Evolutionary conservation across 305 asterid species (phyloP).

Genomic region (Plantago coronopus): DNA sequence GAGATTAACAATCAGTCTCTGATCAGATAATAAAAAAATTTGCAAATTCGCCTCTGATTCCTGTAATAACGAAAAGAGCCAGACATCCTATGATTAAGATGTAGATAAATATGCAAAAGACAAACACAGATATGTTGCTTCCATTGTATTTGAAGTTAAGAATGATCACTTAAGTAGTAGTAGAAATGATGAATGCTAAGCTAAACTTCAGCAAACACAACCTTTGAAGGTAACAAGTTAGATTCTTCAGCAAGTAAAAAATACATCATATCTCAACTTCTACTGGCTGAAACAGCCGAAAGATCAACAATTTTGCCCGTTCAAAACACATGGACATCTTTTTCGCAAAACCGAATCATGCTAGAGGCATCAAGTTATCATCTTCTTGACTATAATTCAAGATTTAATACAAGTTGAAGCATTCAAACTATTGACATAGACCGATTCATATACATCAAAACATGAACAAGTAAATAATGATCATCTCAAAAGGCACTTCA

Average conservation of each 20-base stretch:
- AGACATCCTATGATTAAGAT: neutral
- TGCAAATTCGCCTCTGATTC: neutral
- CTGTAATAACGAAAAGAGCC: neutral
- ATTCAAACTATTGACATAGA: too few relatives aligned
- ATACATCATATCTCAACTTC: neutral
- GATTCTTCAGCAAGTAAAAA: neutral
- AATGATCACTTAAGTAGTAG: too few relatives aligned
- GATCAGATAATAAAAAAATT: conserved; percentile 8
- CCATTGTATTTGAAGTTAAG: neutral
- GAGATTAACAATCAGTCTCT: neutral
- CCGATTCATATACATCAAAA: too few relatives aligned
- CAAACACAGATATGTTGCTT: neutral
- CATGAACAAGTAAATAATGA: neutral
- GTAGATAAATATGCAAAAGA: neutral
- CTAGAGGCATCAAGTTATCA: too few relatives aligned
- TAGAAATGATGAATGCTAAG: too few relatives aligned
- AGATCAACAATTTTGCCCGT: neutral
- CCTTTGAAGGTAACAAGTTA: neutral
- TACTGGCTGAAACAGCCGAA: neutral
- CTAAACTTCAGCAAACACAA: neutral
- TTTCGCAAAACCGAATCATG: too few relatives aligned
- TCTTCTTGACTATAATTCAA: too few relatives aligned
- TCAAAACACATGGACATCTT: neutral
- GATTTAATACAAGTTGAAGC: too few relatives aligned
- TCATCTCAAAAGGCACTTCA: neutral